Evolutionary conservation across 2,329 filamentous ascomycete species (phyloP).

Genomic region (Claviceps africana): DNA sequence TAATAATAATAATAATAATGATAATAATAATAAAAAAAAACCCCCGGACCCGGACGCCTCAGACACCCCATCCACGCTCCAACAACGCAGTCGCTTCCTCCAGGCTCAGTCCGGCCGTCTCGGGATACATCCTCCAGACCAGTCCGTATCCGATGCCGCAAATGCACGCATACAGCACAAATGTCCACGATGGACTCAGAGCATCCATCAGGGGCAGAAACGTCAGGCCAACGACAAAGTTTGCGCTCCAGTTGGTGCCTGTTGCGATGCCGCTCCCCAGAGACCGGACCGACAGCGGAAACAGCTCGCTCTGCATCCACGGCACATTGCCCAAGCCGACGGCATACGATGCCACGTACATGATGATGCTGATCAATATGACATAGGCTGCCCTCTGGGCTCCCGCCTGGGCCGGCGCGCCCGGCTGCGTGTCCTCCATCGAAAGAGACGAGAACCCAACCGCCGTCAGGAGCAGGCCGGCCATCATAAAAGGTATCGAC

Average conservation of each 20-base stretch:
- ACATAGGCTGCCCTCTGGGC: conserved; percentile 29
- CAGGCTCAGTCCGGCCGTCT: conserved; percentile 67
- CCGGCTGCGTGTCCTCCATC: conserved; percentile 17
- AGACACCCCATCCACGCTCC: conserved; percentile 59
- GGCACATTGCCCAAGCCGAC: conserved; percentile 82
- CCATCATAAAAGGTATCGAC: conserved; percentile 72
- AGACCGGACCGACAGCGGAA: conserved; percentile 61
- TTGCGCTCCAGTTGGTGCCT: conserved; percentile 74
- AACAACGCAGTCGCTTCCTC: conserved; percentile 67
- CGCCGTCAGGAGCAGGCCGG: conserved; percentile 57
- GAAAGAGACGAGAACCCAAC: conserved; percentile 56
- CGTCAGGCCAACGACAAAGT: conserved; percentile 73
- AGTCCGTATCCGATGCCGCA: conserved; percentile 54
- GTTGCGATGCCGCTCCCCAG: conserved; percentile 61
- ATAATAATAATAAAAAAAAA: not conserved
- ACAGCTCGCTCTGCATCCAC: conserved; percentile 92
- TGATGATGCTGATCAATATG: conserved; percentile 61
- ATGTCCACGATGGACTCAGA: conserved; percentile 61
- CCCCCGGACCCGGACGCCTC: conserved; percentile 4
- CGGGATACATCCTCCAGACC: conserved; percentile 68
- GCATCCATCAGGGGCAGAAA: conserved; percentile 79
- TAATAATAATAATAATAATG: too few species aligned
- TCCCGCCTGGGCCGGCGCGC: conserved; percentile 8
- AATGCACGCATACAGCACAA: conserved; percentile 62
- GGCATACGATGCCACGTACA: conserved; percentile 78